These are phyloP conservation scores for Colletotrichum filicis DNA, from an alignment of 2,329 filamentous ascomycete genomes.

Conservation along the genomic window DNA sequence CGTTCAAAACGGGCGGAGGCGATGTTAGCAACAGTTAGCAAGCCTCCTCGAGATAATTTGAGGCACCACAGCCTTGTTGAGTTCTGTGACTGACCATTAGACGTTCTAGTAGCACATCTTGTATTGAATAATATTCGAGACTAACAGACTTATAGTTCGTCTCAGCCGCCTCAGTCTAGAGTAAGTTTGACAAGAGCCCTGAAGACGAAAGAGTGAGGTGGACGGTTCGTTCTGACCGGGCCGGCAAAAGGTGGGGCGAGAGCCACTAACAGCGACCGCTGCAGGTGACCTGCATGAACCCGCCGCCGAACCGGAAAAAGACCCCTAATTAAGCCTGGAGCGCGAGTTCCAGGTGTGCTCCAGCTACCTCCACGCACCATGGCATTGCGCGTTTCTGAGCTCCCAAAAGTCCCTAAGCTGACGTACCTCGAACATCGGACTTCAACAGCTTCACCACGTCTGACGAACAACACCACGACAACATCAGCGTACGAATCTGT, in stretches of 20 bases:
- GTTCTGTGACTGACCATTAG: no score
- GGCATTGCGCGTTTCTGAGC: constrained; percentile 30
- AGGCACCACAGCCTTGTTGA: no score
- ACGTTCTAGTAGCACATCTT: no score
- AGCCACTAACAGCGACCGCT: constrained; percentile 20
- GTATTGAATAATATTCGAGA: no score
- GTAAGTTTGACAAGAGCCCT: not conserved
- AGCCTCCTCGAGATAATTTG: no score
- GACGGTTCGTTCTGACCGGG: not conserved
- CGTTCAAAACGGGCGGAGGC: no score
- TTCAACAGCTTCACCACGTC: not conserved
- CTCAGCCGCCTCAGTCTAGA: not conserved
- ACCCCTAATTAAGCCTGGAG: constrained; percentile 27
- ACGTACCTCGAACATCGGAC: constrained; percentile 17
- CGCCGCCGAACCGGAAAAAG: constrained; percentile 18
- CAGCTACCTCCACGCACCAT: constrained; percentile 15
- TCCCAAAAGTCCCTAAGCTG: constrained; percentile 19
- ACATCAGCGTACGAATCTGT: not conserved
- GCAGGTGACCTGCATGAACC: constrained; percentile 32
- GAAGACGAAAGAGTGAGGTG: not conserved
- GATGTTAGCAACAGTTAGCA: no score
- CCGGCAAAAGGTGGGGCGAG: constrained; percentile 19
- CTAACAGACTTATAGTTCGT: not conserved
- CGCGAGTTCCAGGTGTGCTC: not conserved
- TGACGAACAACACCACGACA: not conserved